Evolutionary conservation across 768 basidiomycete species (phyloP).

Genomic region (Tulasnella sp.): DNA sequence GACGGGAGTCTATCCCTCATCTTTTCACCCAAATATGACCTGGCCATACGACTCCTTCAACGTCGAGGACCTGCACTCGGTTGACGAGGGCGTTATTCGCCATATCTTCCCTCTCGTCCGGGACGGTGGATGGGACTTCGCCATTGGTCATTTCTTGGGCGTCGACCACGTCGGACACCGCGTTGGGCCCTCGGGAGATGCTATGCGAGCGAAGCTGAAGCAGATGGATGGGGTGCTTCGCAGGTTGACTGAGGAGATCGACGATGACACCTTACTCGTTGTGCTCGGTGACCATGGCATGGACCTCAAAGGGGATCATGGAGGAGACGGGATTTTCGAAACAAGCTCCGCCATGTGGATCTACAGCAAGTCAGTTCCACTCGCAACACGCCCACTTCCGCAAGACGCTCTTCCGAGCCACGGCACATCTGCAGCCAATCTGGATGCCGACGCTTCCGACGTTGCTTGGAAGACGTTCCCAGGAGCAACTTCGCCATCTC

Average conservation of each 20-base stretch:
- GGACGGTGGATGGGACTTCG: conserved; percentile 64
- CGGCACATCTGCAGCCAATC: conserved; percentile 32
- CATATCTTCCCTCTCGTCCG: conserved; percentile 77
- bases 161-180: conserved; percentile 96
- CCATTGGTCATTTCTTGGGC: conserved; percentile 89
- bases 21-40: conserved; percentile 63
- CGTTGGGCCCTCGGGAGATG: conserved; percentile 79
- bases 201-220: conserved; percentile 73
- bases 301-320: conserved; percentile 91
- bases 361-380: conserved; percentile 65
- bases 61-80: conserved; percentile 94
- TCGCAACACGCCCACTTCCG: conserved; percentile 32
- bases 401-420: conserved; percentile 52
- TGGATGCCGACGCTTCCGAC: conserved; percentile 8
- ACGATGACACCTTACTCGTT: conserved; percentile 84
- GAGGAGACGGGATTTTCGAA: conserved; percentile 81
- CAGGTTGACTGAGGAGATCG: conserved; percentile 61
- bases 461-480: conserved; percentile 23
- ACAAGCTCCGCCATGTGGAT: conserved; percentile 85
- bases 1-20: conserved; percentile 76
- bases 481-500: conserved; percentile 33
- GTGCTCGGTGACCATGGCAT: conserved; percentile 96
- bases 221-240: conserved; percentile 81
- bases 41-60: conserved; percentile 95
- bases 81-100: conserved; percentile 80